phyloP scores from a whole-genome alignment of 306 rosid genomes.

The Medicago ruthenica region DNA sequence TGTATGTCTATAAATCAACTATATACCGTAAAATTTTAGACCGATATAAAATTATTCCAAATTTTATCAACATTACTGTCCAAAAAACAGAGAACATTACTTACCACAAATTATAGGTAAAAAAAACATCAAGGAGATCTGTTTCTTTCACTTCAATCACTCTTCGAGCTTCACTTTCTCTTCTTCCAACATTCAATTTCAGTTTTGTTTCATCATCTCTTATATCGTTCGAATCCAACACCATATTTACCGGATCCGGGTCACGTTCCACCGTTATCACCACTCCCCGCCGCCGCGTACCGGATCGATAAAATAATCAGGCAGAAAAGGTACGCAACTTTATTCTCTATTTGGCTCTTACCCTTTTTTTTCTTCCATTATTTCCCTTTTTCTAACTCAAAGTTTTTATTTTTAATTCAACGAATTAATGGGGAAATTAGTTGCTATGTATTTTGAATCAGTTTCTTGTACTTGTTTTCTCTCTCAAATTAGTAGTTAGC shows the following conservation, averaged over 20 bases:
- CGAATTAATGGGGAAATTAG: constrained; percentile 32
- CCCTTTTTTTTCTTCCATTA: constrained; percentile 26
- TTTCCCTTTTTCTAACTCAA: background rate
- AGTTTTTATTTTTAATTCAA: constrained; percentile 36
- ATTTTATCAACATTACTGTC: too few species aligned
- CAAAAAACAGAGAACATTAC: too few species aligned
- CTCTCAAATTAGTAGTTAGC: constrained; percentile 11
- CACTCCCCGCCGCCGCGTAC: background rate
- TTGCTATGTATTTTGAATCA: constrained; percentile 22
- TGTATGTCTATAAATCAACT: too few species aligned
- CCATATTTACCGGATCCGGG: background rate
- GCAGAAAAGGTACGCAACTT: background rate
- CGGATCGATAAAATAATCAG: background rate
- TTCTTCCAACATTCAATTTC: too few species aligned
- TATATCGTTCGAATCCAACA: too few species aligned
- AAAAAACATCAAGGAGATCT: too few species aligned
- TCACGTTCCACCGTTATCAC: background rate
- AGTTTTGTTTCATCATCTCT: too few species aligned
- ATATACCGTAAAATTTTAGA: too few species aligned
- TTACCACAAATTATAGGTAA: too few species aligned
- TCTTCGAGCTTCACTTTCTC: too few species aligned
- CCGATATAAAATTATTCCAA: too few species aligned
- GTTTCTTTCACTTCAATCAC: too few species aligned
- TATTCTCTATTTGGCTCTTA: constrained; percentile 40
- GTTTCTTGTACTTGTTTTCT: constrained; percentile 8